phyloP scores from a whole-genome alignment of 2,329 filamentous ascomycete genomes.

The Pseudogymnoascus sp. region DNA sequence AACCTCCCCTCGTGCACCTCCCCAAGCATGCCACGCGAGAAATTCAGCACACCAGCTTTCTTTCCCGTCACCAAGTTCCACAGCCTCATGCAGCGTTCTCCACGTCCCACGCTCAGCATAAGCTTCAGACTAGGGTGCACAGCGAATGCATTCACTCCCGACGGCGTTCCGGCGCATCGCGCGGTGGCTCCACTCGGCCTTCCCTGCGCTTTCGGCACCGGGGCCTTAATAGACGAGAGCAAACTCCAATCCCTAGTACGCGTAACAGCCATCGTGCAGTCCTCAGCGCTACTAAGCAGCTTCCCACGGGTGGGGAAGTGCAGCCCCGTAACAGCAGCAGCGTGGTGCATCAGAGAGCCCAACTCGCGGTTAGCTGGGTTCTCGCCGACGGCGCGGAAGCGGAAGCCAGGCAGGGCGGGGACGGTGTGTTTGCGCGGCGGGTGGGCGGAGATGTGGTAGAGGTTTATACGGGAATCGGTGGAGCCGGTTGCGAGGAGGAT shows the following conservation, averaged over 20 bases:
- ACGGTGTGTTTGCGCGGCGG: conserved; percentile 53
- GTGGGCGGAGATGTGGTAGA: conserved; percentile 79
- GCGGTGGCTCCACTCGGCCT: conserved; percentile 88
- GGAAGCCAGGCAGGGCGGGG: conserved; percentile 57
- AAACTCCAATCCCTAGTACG: conserved; percentile 84
- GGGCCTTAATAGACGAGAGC: conserved; percentile 81
- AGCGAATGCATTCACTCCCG: conserved; percentile 91
- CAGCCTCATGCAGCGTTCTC: conserved; percentile 83
- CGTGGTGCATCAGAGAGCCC: conserved; percentile 80
- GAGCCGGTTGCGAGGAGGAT: conserved; percentile 84
- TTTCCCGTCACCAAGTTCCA: conserved; percentile 97
- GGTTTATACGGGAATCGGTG: conserved; percentile 90
- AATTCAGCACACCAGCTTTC: conserved; percentile 88
- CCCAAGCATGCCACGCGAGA: conserved; percentile 64
- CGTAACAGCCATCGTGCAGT: conserved; percentile 84
- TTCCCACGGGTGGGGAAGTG: conserved; percentile 81
- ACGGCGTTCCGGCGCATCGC: conserved; percentile 69
- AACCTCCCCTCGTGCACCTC: conserved; percentile 71
- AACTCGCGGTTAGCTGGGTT: conserved; percentile 84
- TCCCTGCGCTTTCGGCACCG: conserved; percentile 71
- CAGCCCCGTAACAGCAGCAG: conserved; percentile 71
- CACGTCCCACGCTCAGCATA: conserved; percentile 86
- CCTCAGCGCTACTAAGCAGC: conserved; percentile 79
- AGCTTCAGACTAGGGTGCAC: conserved; percentile 95
- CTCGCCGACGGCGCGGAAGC: conserved; percentile 69